Percentiles rank a stretch among this genome's conserved stretches.
Conservation (phyloP, 306 rosid genomes). For the Citrullus mucosospermus region DNA sequence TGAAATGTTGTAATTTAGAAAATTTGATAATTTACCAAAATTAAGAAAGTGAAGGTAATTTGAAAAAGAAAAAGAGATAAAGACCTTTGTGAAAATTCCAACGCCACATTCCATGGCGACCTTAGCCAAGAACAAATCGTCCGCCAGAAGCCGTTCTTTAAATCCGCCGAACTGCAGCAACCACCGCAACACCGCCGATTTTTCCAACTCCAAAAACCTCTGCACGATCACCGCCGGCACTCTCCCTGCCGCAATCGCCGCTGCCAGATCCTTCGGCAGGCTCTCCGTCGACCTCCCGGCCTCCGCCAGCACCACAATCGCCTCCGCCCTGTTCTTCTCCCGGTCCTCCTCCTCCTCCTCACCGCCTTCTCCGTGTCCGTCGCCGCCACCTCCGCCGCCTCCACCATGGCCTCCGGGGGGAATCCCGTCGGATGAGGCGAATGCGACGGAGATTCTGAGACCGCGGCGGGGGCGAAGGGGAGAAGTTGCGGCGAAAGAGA, state of each 20-base stretch:
- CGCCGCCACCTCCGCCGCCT: background rate
- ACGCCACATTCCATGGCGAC: slow-evolving; percentile 80
- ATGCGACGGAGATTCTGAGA: slow-evolving; percentile 9
- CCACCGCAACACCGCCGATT: slow-evolving; percentile 51
- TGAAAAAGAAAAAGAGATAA: background rate
- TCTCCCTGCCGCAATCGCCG: slow-evolving; percentile 49
- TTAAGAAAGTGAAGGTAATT: background rate
- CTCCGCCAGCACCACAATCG: slow-evolving; percentile 43
- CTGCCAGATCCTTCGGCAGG: slow-evolving; percentile 61
- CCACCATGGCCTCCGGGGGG: slow-evolving; percentile 9
- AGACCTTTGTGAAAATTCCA: slow-evolving; percentile 82
- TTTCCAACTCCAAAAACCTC: slow-evolving; percentile 64
- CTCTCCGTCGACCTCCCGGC: slow-evolving; percentile 54
- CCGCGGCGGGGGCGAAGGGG: background rate
- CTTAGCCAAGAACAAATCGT: slow-evolving; percentile 76
- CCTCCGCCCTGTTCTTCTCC: slow-evolving; percentile 53
- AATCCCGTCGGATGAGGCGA: slow-evolving; percentile 9
- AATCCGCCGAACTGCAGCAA: slow-evolving; percentile 68
- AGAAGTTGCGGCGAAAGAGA: background rate
- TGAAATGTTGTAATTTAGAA: background rate
- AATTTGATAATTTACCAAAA: too few relatives aligned
- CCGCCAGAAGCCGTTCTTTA: slow-evolving; percentile 83
- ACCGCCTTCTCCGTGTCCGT: slow-evolving; percentile 2
- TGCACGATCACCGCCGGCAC: slow-evolving; percentile 59
- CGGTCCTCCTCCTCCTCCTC: slow-evolving; percentile 26